phyloP scores from a whole-genome alignment of 1,284 basidiomycete species.

The Leucoagaricus sp. region DNA sequence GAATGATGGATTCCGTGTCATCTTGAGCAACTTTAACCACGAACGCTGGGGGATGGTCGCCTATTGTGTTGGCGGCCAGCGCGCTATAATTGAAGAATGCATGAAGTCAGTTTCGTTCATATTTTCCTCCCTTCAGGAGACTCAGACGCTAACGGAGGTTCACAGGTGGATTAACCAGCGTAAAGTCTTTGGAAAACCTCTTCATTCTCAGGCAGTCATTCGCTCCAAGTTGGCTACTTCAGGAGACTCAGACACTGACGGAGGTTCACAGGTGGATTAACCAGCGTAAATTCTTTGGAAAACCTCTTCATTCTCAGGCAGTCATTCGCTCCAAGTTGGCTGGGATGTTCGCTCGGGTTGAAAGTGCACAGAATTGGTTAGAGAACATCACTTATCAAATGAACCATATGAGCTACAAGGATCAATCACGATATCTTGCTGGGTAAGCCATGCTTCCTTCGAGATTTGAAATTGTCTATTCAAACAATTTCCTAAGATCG shows the following conservation, averaged over 20 bases:
- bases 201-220: constrained; percentile 86
- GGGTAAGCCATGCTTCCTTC: constrained; percentile 59
- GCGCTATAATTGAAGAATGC: constrained; percentile 64
- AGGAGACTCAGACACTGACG: neutral
- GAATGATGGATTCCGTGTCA: constrained; percentile 80
- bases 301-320: constrained; percentile 82
- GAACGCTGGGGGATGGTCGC: constrained; percentile 42
- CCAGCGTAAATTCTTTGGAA: constrained; percentile 85
- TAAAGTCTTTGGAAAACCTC: constrained; percentile 84
- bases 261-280: constrained; percentile 68
- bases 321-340: constrained; percentile 89
- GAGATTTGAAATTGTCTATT: neutral
- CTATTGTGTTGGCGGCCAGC: constrained; percentile 45
- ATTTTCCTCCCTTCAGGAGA: constrained; percentile 10
- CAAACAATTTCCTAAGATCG: constrained; percentile 52
- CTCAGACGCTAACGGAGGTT: constrained; percentile 29
- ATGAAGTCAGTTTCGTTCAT: constrained; percentile 45
- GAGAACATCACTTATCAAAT: constrained; percentile 90
- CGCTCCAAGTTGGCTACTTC: constrained; percentile 74
- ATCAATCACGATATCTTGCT: constrained; percentile 33
- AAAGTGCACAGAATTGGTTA: constrained; percentile 76
- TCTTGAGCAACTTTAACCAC: constrained; percentile 47
- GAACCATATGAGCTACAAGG: constrained; percentile 68
- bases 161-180: constrained; percentile 79
- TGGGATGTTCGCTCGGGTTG: constrained; percentile 79